Evolutionary conservation across 78 protist species (phyloP).

Genomic region (Parvularia atlantis): DNA sequence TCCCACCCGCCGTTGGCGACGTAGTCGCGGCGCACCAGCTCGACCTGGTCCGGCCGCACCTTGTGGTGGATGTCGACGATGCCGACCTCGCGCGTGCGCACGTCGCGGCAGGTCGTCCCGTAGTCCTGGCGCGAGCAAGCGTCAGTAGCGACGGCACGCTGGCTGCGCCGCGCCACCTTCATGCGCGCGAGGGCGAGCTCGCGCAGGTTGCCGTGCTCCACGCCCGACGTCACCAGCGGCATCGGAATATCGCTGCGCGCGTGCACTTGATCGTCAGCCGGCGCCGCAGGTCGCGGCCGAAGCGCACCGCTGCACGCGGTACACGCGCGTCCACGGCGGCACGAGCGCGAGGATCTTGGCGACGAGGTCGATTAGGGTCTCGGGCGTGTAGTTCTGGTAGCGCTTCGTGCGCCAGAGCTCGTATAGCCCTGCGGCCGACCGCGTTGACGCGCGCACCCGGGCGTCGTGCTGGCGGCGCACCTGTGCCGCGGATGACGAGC

Average conservation of each 20-base stretch:
- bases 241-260: constrained; percentile 90
- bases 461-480: constrained; percentile 29
- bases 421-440: too few species aligned
- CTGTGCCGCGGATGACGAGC: constrained; percentile 90
- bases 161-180: neutral
- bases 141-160: neutral
- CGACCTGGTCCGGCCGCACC: constrained; percentile 40
- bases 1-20: constrained; percentile 91
- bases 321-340: constrained; percentile 94
- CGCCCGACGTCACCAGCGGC: constrained; percentile 86
- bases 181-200: constrained; percentile 65
- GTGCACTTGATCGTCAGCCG: neutral
- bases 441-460: neutral
- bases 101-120: constrained; percentile 5
- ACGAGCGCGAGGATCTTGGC: constrained; percentile 52
- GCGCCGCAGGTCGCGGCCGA: too few species aligned
- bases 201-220: constrained; percentile 86
- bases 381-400: constrained; percentile 63
- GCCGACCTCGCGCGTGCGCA: constrained; percentile 63
- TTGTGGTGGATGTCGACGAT: constrained; percentile 31
- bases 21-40: constrained; percentile 89
- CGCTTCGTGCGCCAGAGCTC: constrained; percentile 75
- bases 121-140: neutral
- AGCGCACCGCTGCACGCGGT: constrained; percentile 69
- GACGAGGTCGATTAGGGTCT: constrained; percentile 42